Conservation (phyloP, 768 basidiomycete species). For the Naganishia randhawae region DNA sequence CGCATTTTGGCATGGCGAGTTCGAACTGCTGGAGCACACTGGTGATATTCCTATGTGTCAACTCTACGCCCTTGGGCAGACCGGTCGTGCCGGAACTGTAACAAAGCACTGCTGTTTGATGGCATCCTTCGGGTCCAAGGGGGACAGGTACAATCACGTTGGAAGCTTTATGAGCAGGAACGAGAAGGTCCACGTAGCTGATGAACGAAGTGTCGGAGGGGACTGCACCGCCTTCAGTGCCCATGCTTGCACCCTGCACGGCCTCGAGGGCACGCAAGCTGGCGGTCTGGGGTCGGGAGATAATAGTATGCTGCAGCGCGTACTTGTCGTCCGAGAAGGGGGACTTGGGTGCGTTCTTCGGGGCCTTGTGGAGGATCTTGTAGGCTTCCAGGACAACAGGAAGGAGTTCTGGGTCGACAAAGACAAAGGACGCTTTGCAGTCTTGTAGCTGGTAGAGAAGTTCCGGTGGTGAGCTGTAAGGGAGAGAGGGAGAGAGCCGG, state of each 20-base stretch:
- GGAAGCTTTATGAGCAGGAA: neutral
- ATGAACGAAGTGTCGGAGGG: conserved; percentile 1
- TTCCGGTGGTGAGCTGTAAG: conserved; percentile 25
- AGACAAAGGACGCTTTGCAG: conserved; percentile 19
- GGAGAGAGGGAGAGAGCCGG: too few relatives aligned
- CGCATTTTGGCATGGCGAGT: conserved; percentile 54
- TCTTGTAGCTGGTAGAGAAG: conserved; percentile 26
- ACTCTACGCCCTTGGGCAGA: conserved; percentile 50
- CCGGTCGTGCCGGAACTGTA: conserved; percentile 38
- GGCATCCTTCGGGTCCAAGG: conserved; percentile 9
- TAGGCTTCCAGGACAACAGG: conserved; percentile 15
- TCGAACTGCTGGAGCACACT: conserved; percentile 59
- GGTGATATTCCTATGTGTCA: conserved; percentile 60
- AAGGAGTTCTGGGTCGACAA: conserved; percentile 17
- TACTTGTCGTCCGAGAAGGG: conserved; percentile 18
- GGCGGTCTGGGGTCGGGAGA: conserved; percentile 1
- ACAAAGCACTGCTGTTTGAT: conserved; percentile 19
- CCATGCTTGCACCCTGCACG: neutral
- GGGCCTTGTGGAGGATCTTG: conserved; percentile 15
- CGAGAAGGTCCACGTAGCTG: conserved; percentile 16
- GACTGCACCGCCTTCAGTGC: neutral
- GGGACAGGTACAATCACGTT: conserved; percentile 12
- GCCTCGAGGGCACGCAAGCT: conserved; percentile 10
- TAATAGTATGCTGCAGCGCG: conserved; percentile 5
- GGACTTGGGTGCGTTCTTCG: neutral